Evolutionary conservation across 106 monocot species (phyloP).

Genomic region (Narthecium ossifragum): DNA sequence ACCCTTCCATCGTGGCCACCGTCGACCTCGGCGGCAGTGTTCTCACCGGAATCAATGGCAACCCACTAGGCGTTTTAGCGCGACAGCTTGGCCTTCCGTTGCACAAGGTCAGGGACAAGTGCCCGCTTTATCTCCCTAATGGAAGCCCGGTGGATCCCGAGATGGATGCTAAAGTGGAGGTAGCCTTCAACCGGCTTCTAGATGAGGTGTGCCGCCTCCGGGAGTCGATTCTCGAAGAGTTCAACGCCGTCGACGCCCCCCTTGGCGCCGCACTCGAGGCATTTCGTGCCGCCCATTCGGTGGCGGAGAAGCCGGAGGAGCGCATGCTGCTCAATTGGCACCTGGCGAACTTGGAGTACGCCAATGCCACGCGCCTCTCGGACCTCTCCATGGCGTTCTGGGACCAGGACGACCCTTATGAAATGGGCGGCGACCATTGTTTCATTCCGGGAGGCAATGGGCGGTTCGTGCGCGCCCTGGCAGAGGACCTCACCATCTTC

Average conservation of each 20-base stretch:
- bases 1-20: slow-evolving; percentile 37
- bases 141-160: slow-evolving; percentile 64
- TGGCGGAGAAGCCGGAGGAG: slow-evolving; percentile 59
- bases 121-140: slow-evolving; percentile 80
- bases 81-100: slow-evolving; percentile 86
- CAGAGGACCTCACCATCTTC: slow-evolving; percentile 71
- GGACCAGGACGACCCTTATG: slow-evolving; percentile 99
- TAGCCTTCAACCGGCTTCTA: slow-evolving; percentile 74
- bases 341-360: slow-evolving; percentile 95
- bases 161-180: slow-evolving; percentile 62
- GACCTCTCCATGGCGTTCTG: slow-evolving; percentile 94
- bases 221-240: slow-evolving; percentile 51
- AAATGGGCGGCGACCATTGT: slow-evolving; percentile 99
- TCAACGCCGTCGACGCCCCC: slow-evolving; percentile 63
- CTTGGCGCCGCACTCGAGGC: slow-evolving; percentile 81
- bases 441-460: slow-evolving; percentile 93
- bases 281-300: slow-evolving; percentile 52
- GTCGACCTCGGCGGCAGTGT: slow-evolving; percentile 94
- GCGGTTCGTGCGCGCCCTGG: slow-evolving; percentile 67
- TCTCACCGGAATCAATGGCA: slow-evolving; percentile 92
- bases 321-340: slow-evolving; percentile 96
- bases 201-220: slow-evolving; percentile 90
- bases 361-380: slow-evolving; percentile 74
- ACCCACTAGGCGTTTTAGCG: slow-evolving; percentile 80
- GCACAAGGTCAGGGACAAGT: slow-evolving; percentile 88